Evolutionary conservation across 2,329 filamentous ascomycete genomes (phyloP), one percentile per base, ranked within the genome.

Genomic region (Podosphaera aphanis): DNA sequence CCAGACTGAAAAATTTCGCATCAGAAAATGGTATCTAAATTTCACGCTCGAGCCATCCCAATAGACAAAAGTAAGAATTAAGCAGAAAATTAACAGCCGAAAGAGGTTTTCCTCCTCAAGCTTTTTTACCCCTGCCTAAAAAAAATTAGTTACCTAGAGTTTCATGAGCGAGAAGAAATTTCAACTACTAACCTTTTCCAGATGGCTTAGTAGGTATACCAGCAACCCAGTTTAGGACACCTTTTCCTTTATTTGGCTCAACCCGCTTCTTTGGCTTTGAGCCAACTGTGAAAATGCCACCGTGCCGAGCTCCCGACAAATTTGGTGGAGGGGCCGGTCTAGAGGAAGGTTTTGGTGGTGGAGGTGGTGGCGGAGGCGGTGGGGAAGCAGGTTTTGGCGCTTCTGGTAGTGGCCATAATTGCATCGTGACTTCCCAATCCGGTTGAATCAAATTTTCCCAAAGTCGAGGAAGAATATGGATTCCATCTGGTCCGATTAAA

Each of bases 391-490:
- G 44, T 37, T 46, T 52, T 21, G 48, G 45, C 6, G 58, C 56
- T 46, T 73, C 70, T 11, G 70, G 69, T 53, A 74, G 67, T 8
- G 72, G 72, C 73, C 72, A 76, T 67, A 76, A 71, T 55, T 73
- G 72, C 75, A 79, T 79, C 2, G 71, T 76, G 50, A 79, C 69
- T 38, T 69, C 64, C 77, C 76, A 81, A 58, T 86, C 82, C 1
- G 83, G 83, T 60, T 88, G 71, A 44, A 90, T 67, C 39, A 83
- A 78, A 53, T 77, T 81, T 52, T 86, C 82, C 83, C 83, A 90
- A 13, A 88, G 74, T 47, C 76, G 69, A 5, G 82, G 80, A 36
- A 90, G 71, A 54, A 90, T 86, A 51, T 88, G 85, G 59, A 90
- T 79, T 36, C 79, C 79, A 54, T 83, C 74, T 3, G 83, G 81